Base-by-base conservation (phyloP, 106 monocot species). In the Acorus calamus region DNA sequence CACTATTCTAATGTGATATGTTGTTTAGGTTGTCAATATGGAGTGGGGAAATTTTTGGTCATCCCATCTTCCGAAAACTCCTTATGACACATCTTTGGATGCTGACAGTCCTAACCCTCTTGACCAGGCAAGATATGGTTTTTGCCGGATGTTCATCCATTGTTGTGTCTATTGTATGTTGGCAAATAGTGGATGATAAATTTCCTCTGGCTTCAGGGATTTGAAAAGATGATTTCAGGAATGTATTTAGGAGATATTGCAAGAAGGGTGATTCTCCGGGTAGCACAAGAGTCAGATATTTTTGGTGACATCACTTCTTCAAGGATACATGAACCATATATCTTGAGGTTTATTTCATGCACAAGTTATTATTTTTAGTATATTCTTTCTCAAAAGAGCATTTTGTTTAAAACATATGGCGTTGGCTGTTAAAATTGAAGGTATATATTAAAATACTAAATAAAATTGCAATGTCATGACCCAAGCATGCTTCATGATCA, bases 11-110 rank as follows among this genome's bases (percentile, higher is more conserved):
- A 41, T 56, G 7, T 10, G 4, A 55, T 81, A 11, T 66, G 46
- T 14, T 84, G 14, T 62, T 67, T 68, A 98, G 96, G 96, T 88
- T 57, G 65, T 98, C 7, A 98, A 98, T 56, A 91, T 85, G 78
- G 96, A 98, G 79, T 98, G 96, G 96, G 91, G 96, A 46, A 88
- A 79, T 69, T 98, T 98, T 77, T 98, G 91, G 96, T 87, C 96
- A 51, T 84, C 96, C 11, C 96, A 98, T 81, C 61, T 98, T 50
- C 96, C 96, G 6, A 84, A 85, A 62, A 91, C 96, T 59, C 14
- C 82, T 50, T 98, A 98, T 81, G 96, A 98, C 68, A 66, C 83
- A 56, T 76, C 70, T 50, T 66, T 98, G 44, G 91, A 98, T 81
- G 87, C 87, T 42, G 91, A 91, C 7, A 88, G 83, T 57, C 83